These are phyloP conservation scores for Aurifilum marmelostoma DNA, from an alignment of 2,329 filamentous ascomycete species.

Conservation along the genomic window DNA sequence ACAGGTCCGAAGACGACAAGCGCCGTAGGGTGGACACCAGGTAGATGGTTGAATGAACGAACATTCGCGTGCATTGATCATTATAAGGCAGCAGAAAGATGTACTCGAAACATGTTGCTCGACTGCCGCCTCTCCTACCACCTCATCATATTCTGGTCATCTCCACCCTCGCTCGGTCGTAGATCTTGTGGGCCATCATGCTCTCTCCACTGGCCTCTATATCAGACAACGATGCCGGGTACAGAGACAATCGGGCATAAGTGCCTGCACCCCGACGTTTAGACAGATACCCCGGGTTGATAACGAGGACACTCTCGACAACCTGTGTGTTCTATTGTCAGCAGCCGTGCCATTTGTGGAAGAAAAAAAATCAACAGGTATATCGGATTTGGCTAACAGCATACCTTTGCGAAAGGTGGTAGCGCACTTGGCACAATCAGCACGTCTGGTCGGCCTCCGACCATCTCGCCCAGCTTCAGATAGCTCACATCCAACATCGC, in stretches of 20 bases:
- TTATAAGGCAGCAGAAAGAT: conserved; percentile 16
- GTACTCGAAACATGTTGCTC: conserved; percentile 29
- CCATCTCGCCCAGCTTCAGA: conserved; percentile 87
- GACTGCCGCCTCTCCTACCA: neutral
- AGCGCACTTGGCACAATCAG: conserved; percentile 81
- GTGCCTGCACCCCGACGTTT: conserved; percentile 85
- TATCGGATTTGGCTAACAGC: conserved; percentile 33
- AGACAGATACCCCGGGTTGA: conserved; percentile 88
- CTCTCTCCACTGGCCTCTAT: conserved; percentile 59
- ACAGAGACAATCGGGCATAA: conserved; percentile 77
- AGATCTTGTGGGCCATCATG: conserved; percentile 74
- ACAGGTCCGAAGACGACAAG: conserved; percentile 62
- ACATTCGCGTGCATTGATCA: neutral
- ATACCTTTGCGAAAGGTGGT: conserved; percentile 85
- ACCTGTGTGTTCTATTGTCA: conserved; percentile 60
- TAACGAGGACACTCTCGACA: conserved; percentile 83
- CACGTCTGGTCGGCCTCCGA: conserved; percentile 82
- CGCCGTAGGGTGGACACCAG: conserved; percentile 57
- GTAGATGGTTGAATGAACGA: conserved; percentile 29
- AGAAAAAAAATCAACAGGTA: neutral
- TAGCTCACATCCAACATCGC: conserved; percentile 83
- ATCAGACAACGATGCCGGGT: conserved; percentile 63
- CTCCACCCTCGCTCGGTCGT: conserved; percentile 83
- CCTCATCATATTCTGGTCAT: conserved; percentile 70
- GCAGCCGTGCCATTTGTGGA: neutral